A percentile compares a stretch with the other conserved stretches of the same genome.
Evolutionary conservation across 441 rosid genomes (phyloP).

Genomic region (Erodium moschatum): DNA sequence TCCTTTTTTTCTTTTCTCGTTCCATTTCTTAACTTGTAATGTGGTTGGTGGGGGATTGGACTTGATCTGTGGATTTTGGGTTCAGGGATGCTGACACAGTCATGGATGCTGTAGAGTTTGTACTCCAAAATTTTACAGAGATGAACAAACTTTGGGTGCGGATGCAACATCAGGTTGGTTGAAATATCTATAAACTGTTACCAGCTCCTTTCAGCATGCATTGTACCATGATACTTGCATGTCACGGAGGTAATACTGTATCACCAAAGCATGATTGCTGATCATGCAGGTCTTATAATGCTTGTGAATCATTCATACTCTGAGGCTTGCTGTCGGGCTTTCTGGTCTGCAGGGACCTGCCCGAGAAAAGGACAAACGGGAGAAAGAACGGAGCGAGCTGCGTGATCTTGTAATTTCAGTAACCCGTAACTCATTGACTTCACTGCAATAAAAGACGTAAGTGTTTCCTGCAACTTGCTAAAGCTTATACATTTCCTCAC

Average conservation of each 20-base stretch:
- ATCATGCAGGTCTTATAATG: conserved; percentile 67
- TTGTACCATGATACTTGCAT: conserved; percentile 39
- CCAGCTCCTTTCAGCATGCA: conserved; percentile 39
- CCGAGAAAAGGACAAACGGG: conserved; percentile 75
- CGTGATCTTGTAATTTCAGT: conserved; percentile 71
- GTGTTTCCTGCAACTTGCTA: conserved; percentile 16
- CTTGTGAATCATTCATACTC: conserved; percentile 61
- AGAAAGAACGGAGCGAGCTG: conserved; percentile 76
- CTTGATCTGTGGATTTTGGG: conserved; percentile 13
- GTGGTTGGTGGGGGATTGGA: conserved; percentile 1
- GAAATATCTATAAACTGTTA: conserved; percentile 33
- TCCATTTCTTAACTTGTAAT: conserved; percentile 8
- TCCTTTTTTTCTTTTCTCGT: not conserved
- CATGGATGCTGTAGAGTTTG: conserved; percentile 66
- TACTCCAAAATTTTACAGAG: conserved; percentile 69
- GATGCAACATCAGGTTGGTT: conserved; percentile 84
- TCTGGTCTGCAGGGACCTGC: conserved; percentile 90
- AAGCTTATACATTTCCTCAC: conserved; percentile 18
- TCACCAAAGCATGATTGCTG: conserved; percentile 64
- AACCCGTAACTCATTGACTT: conserved; percentile 36
- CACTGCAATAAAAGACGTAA: conserved; percentile 27
- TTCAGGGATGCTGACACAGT: conserved; percentile 70
- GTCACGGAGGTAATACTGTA: conserved; percentile 39
- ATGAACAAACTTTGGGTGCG: conserved; percentile 88
- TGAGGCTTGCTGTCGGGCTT: conserved; percentile 75